Conservation (phyloP, 1,139 yeast species). For the Yamadazyma diospyri region DNA sequence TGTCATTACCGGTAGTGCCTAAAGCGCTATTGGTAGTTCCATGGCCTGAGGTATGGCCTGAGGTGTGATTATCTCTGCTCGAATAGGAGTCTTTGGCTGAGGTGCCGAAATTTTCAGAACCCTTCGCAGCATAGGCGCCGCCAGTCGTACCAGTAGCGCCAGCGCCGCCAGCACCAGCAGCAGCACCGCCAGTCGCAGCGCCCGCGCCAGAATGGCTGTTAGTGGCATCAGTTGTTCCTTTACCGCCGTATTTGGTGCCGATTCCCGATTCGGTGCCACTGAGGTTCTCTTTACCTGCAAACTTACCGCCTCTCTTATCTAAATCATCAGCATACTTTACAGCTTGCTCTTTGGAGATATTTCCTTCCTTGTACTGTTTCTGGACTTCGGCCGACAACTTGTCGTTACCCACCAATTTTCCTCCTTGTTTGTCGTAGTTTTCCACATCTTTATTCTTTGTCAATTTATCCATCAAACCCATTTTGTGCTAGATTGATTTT, state of each 20-base stretch:
- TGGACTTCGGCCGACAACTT: constrained; percentile 21
- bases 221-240: constrained; percentile 8
- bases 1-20: too few species aligned
- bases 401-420: constrained; percentile 24
- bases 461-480: constrained; percentile 38
- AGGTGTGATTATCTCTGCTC: too few species aligned
- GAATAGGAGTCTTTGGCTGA: constrained; percentile 3
- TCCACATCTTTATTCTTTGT: constrained; percentile 25
- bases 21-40: too few species aligned
- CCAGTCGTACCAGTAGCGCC: constrained; percentile 8
- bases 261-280: constrained; percentile 30
- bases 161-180: constrained; percentile 7
- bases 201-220: constrained; percentile 12
- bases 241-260: constrained; percentile 21
- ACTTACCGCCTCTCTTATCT: constrained; percentile 28
- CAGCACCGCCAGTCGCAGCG: constrained; percentile 15
- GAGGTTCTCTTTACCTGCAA: constrained; percentile 26
- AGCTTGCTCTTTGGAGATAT: constrained; percentile 25
- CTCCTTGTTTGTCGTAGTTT: constrained; percentile 30
- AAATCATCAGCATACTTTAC: constrained; percentile 25
- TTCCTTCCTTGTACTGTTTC: constrained; percentile 29
- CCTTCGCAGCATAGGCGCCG: constrained; percentile 9
- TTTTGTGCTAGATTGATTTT: constrained; percentile 11
- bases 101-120: not conserved
- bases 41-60: not conserved